phyloP scores from a whole-genome alignment of 2,329 filamentous ascomycete genomes.

The Paecilomyces dactylethromorphus region DNA sequence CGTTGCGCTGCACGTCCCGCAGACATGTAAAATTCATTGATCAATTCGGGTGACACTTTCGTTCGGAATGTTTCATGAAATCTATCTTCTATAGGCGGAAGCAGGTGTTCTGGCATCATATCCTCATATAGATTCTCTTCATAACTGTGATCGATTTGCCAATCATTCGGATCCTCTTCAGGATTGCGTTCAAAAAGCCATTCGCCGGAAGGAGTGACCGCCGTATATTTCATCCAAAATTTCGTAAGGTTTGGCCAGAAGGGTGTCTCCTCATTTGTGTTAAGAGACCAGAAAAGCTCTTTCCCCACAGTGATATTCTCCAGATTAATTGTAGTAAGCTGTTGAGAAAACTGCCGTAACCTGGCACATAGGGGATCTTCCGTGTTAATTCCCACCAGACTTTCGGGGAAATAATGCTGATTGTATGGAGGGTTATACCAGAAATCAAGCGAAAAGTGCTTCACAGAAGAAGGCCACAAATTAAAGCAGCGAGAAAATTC shows the following conservation, averaged over 20 bases:
- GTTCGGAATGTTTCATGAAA: not conserved
- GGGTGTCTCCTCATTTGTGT: not conserved
- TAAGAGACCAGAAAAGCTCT: not conserved
- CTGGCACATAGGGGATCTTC: not conserved
- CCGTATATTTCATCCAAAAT: not conserved
- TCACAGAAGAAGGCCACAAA: not conserved
- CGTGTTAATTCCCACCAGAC: not conserved
- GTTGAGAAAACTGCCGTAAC: not conserved
- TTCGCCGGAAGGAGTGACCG: not conserved
- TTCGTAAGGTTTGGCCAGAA: not conserved
- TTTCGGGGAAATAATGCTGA: not conserved
- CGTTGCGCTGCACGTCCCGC: not conserved
- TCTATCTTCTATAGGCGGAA: not conserved
- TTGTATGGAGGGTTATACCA: not conserved
- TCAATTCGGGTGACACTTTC: not conserved
- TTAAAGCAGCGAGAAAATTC: not conserved
- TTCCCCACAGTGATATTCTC: not conserved
- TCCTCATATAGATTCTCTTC: not conserved
- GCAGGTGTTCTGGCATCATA: not conserved
- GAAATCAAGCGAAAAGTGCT: not conserved
- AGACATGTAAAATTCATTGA: not conserved
- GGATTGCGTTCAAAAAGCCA: not conserved
- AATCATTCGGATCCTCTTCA: not conserved
- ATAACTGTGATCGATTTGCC: not conserved
- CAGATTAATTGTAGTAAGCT: not conserved